phyloP scores from a whole-genome alignment of 2,329 filamentous ascomycete species.

The Colletotrichum echinochloae region DNA sequence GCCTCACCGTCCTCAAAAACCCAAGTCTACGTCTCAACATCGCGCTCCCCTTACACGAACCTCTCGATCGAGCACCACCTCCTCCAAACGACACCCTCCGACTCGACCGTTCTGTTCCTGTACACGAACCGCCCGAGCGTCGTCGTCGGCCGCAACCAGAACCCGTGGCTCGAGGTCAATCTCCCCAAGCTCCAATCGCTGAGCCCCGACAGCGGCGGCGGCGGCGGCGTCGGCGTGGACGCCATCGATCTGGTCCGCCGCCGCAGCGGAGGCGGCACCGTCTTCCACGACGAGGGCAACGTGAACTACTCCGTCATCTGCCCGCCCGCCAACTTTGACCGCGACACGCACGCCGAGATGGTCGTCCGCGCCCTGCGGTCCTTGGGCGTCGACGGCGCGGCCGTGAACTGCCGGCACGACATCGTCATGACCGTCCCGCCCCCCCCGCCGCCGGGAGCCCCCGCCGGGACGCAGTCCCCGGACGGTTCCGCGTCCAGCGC shows the following conservation, averaged over 20 bases:
- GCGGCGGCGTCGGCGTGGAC: constrained; percentile 26
- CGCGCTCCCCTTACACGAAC: constrained; percentile 84
- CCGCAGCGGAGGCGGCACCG: constrained; percentile 88
- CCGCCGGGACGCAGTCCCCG: background rate
- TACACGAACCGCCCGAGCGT: constrained; percentile 91
- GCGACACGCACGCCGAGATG: constrained; percentile 92
- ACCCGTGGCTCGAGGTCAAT: constrained; percentile 94
- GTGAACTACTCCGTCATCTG: constrained; percentile 95
- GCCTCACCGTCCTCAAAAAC: constrained; percentile 59
- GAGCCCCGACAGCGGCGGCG: constrained; percentile 3
- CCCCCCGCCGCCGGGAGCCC: constrained; percentile 2
- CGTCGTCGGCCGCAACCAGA: constrained; percentile 95
- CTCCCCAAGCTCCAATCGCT: constrained; percentile 65
- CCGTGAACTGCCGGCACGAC: constrained; percentile 92
- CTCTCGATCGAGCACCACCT: constrained; percentile 95
- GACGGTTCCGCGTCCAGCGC: background rate
- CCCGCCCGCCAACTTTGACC: constrained; percentile 80
- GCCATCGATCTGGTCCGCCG: constrained; percentile 76
- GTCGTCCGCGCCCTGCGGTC: constrained; percentile 82
- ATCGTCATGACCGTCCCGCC: constrained; percentile 76
- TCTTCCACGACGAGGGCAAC: constrained; percentile 94
- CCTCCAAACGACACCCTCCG: constrained; percentile 76
- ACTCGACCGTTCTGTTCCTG: constrained; percentile 84
- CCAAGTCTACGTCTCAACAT: constrained; percentile 79
- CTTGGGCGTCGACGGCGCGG: constrained; percentile 68